Percentiles rank a stretch among this genome's conserved stretches.
Conservation (phyloP, 139 green algal species). For the Eudorina sp. region DNA sequence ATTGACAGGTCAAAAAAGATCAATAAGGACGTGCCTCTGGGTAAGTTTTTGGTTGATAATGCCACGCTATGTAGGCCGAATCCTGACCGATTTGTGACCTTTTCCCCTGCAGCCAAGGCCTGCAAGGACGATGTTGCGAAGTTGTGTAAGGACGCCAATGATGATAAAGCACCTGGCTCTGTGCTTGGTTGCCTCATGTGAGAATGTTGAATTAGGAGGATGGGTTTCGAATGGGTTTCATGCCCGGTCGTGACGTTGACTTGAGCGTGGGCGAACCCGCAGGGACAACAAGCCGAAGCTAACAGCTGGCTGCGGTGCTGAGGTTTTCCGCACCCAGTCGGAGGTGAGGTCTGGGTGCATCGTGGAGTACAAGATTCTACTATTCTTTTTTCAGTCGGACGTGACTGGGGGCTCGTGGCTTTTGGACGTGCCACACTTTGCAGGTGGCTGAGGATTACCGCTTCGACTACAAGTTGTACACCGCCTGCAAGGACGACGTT, state of each 20-base stretch:
- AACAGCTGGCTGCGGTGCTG: conserved; percentile 57
- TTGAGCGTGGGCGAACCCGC: not conserved
- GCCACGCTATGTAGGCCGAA: too few species aligned
- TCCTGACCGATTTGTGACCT: not conserved
- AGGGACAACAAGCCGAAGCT: conserved; percentile 71
- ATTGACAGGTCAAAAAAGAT: conserved; percentile 75
- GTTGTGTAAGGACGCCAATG: conserved; percentile 67
- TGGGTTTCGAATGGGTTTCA: not conserved
- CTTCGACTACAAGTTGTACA: conserved; percentile 73
- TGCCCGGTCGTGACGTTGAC: not conserved
- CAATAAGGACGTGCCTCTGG: conserved; percentile 84
- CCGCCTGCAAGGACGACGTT: conserved; percentile 68
- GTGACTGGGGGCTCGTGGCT: too few species aligned
- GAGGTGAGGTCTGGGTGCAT: conserved; percentile 67
- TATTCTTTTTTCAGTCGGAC: too few species aligned
- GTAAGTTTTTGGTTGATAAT: too few species aligned
- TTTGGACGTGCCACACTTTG: too few species aligned
- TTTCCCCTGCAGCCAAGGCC: conserved; percentile 58
- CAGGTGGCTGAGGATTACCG: conserved; percentile 80
- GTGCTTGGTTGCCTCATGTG: conserved; percentile 76
- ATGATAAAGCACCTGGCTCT: conserved; percentile 54
- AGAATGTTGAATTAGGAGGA: not conserved
- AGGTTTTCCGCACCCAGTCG: conserved; percentile 69
- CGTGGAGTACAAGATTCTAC: too few species aligned
- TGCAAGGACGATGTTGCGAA: conserved; percentile 81